Percentiles rank a stretch among this genome's conserved stretches.
Evolutionary conservation across 345 rosid genomes (phyloP).

Genomic region (Kernera saxatilis): DNA sequence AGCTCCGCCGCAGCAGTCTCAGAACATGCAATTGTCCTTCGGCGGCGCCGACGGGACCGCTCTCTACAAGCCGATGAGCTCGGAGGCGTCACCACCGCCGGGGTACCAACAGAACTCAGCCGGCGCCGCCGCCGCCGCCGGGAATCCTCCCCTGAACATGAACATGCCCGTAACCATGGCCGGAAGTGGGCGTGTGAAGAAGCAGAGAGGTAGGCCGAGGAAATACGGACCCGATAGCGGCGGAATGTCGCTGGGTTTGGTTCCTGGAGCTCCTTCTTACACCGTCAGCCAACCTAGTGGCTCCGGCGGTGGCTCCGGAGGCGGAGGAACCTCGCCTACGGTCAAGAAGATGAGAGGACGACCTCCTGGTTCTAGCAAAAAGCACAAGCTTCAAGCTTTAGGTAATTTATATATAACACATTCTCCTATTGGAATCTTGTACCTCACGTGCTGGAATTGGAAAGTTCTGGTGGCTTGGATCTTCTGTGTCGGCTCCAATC

Average conservation of each 20-base stretch:
- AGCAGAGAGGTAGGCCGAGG: slow-evolving; percentile 87
- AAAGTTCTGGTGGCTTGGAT: not conserved
- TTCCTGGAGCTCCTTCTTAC: slow-evolving; percentile 38
- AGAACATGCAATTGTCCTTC: slow-evolving; percentile 21
- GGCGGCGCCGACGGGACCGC: not conserved
- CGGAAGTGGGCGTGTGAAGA: slow-evolving; percentile 44
- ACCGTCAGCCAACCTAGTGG: slow-evolving; percentile 31
- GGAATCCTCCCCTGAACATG: slow-evolving; percentile 27
- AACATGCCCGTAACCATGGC: slow-evolving; percentile 39
- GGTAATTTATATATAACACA: slow-evolving; percentile 32
- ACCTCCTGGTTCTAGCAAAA: slow-evolving; percentile 51
- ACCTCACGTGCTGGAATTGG: slow-evolving; percentile 15
- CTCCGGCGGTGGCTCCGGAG: slow-evolving; percentile 47
- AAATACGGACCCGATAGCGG: slow-evolving; percentile 62
- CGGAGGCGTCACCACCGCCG: not conserved
- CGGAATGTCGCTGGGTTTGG: slow-evolving; percentile 55
- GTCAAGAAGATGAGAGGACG: slow-evolving; percentile 46
- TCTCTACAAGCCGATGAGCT: slow-evolving; percentile 15
- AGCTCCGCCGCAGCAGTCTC: slow-evolving; percentile 4
- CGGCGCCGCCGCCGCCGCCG: not conserved
- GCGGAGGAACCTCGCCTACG: slow-evolving; percentile 38
- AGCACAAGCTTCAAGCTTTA: slow-evolving; percentile 55
- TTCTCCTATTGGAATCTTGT: slow-evolving; percentile 7
- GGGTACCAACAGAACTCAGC: slow-evolving; percentile 7
- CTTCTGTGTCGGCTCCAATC: slow-evolving; percentile 19